Base-by-base conservation (phyloP, 805 yeast genomes). In the Novakomyces olei region DNA sequence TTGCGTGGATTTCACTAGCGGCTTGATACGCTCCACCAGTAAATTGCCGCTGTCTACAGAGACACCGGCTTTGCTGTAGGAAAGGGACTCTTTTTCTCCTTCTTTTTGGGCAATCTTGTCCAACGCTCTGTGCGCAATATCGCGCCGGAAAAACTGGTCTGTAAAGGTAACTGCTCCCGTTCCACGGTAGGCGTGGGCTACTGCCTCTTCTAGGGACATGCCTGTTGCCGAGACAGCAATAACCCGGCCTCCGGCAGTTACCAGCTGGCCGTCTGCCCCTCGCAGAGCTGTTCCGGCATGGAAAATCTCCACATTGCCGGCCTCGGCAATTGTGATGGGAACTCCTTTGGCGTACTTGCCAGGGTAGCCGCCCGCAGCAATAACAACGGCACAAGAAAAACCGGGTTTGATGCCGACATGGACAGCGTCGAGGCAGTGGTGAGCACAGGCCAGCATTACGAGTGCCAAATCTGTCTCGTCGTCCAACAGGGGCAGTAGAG, bases 341-440 rank as follows among this genome's bases (percentile, higher is more conserved):
- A 85, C 92, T 34, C 92, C 93, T 57, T 81, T 85, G 12, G 55
- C 55, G 53, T 91, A 91, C 4, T 69, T 41, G 45, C 76, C 91
- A 6, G 99, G 99, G 53, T 88, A 88, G 2, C 99, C 98, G 40
- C 81, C 93, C 36, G 98, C 96, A 27, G 96, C 72, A 68, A 85
- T 63, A 4, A 88, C 95, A 19, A 88, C 96, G 5, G 96, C 85
- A 19, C 95, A 74, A 29, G 92, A 72, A 44, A 63, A 79, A 27
- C 67, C 68, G 44, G 65, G 54, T 20, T 58, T 63, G 27, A 57
- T 39, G 36, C 45, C 39, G 39, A 77, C 55, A 22, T 61, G 61
- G 30, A 81, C 78, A 19, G 92, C 67, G 49, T 88, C 99, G 42
- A 88, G 66, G 53, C 96, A 67, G 54, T 76, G 92, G 52, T 85